These are phyloP conservation scores for Colletotrichum sp. DNA, from an alignment of 2,329 filamentous ascomycete species.

Conservation along the genomic window DNA sequence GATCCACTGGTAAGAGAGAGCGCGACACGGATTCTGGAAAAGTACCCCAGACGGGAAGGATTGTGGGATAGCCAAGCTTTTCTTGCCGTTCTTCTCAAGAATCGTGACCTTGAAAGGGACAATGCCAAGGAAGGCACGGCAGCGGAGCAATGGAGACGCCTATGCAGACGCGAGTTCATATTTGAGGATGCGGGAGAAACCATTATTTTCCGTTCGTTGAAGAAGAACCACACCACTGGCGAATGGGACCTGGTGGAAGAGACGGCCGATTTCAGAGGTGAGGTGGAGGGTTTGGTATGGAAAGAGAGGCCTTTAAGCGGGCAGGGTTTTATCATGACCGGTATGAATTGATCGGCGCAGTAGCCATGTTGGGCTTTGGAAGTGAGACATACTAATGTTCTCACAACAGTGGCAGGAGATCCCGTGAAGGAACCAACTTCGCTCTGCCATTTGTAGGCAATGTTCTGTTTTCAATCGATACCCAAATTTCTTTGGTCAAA, in stretches of 20 bases:
- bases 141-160: constrained; percentile 43
- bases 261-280: constrained; percentile 34
- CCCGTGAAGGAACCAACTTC: background rate
- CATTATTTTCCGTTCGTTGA: constrained; percentile 41
- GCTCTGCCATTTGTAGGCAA: background rate
- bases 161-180: constrained; percentile 42
- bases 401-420: background rate
- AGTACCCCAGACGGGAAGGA: constrained; percentile 48
- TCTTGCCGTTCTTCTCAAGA: constrained; percentile 42
- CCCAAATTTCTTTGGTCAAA: background rate
- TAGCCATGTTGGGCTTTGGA: background rate
- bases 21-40: constrained; percentile 42
- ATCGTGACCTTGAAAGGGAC: constrained; percentile 38
- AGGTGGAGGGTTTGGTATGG: constrained; percentile 36
- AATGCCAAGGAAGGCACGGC: constrained; percentile 36
- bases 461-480: background rate
- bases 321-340: constrained; percentile 33
- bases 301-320: constrained; percentile 39
- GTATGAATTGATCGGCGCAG: constrained; percentile 27
- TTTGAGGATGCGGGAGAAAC: constrained; percentile 38
- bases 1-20: constrained; percentile 42
- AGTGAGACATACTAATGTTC: background rate
- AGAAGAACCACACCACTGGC: constrained; percentile 33
- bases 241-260: constrained; percentile 45
- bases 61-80: constrained; percentile 47